phyloP scores from a whole-genome alignment of 2,329 filamentous ascomycete genomes.

The Alternaria ethzedia region DNA sequence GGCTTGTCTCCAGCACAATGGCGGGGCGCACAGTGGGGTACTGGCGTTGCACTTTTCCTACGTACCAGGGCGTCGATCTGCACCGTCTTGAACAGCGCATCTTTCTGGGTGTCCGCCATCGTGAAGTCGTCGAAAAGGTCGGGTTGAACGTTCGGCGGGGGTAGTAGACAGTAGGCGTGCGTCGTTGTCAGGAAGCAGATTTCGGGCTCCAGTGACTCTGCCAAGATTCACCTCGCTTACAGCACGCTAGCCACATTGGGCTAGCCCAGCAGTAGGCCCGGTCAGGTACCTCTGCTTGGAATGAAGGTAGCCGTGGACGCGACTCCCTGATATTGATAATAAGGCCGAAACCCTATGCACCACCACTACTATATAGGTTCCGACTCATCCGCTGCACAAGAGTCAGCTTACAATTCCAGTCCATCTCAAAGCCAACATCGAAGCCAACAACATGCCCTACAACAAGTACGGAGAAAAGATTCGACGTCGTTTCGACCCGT shows the following conservation, averaged over 20 bases:
- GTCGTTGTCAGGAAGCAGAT: constrained; percentile 27
- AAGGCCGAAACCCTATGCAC: neutral
- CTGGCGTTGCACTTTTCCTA: constrained; percentile 43
- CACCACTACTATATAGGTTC: neutral
- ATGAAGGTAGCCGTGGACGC: neutral
- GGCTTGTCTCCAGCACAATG: constrained; percentile 23
- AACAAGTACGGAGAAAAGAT: neutral
- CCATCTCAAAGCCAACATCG: neutral
- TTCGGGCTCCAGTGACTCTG: constrained; percentile 22
- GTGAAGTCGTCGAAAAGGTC: constrained; percentile 22
- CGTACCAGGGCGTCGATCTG: constrained; percentile 93
- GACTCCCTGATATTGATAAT: neutral
- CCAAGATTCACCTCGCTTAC: constrained; percentile 29
- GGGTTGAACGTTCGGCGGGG: constrained; percentile 19
- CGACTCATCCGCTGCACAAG: neutral
- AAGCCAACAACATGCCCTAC: neutral
- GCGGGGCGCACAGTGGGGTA: constrained; percentile 40
- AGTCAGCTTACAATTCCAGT: neutral
- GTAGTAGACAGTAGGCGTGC: constrained; percentile 23
- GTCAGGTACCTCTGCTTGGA: neutral
- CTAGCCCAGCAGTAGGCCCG: neutral
- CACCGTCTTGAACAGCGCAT: constrained; percentile 76
- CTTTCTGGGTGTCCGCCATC: constrained; percentile 48
- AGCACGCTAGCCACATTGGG: constrained; percentile 11
- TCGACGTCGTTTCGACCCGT: neutral